phyloP scores from a whole-genome alignment of 2,329 filamentous ascomycete species.

The Ascochyta fabae region DNA sequence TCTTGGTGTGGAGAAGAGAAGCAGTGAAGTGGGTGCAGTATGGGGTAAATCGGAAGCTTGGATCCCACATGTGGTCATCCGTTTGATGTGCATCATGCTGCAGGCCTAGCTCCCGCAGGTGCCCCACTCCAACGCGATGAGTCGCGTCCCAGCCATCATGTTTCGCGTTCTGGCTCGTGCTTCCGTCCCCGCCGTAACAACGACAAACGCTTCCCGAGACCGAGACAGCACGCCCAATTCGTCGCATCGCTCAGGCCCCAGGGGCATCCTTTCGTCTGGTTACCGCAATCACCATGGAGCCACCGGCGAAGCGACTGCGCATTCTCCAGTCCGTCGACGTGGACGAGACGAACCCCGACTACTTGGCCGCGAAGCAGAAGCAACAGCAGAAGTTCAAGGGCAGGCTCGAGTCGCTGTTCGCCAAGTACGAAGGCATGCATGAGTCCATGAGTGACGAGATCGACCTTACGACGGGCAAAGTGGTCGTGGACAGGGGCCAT shows the following conservation, averaged over 20 bases:
- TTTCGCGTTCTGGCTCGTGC: slow-evolving; percentile 28
- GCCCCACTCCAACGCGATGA: slow-evolving; percentile 12
- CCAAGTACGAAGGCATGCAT: slow-evolving; percentile 86
- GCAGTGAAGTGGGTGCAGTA: not conserved
- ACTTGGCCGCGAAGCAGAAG: slow-evolving; percentile 48
- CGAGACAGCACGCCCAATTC: slow-evolving; percentile 7
- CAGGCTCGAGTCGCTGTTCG: slow-evolving; percentile 87
- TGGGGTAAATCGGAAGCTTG: slow-evolving; percentile 1
- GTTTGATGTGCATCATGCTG: slow-evolving; percentile 16
- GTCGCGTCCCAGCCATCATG: slow-evolving; percentile 33
- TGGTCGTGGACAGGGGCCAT: slow-evolving; percentile 93
- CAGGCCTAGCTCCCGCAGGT: slow-evolving; percentile 7
- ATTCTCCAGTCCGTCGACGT: slow-evolving; percentile 50
- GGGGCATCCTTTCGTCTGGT: slow-evolving; percentile 9
- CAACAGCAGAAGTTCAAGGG: slow-evolving; percentile 57
- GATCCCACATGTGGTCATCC: slow-evolving; percentile 2
- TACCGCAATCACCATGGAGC: slow-evolving; percentile 58
- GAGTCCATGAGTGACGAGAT: slow-evolving; percentile 86
- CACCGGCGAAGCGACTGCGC: slow-evolving; percentile 66
- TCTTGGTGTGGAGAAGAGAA: not conserved
- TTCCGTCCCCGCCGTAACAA: slow-evolving; percentile 17
- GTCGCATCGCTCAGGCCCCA: slow-evolving; percentile 4
- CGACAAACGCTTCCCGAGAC: slow-evolving; percentile 13
- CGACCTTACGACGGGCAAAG: slow-evolving; percentile 78
- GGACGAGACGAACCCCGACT: slow-evolving; percentile 44